Evolutionary conservation across 208 protist species (phyloP).

Genomic region (Leishmania arabica): DNA sequence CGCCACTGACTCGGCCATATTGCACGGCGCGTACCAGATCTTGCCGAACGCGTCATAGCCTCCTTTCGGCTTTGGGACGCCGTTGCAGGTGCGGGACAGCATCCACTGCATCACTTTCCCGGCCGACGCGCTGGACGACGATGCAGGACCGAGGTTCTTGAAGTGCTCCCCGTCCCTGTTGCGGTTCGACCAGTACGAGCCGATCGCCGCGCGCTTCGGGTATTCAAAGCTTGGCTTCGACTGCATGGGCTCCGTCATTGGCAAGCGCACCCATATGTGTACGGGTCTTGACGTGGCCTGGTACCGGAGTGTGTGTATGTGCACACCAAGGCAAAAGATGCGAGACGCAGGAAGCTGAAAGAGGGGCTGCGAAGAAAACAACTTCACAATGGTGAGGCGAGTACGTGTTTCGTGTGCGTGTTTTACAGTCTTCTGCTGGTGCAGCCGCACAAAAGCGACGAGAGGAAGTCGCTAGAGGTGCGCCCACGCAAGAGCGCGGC

Average conservation of each 20-base stretch:
- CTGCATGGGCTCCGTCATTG: slow-evolving; percentile 11
- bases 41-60: slow-evolving; percentile 52
- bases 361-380: not conserved
- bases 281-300: not conserved
- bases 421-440: not conserved
- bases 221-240: slow-evolving; percentile 16
- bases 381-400: not conserved
- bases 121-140: not conserved
- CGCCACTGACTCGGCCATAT: slow-evolving; percentile 38
- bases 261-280: not conserved
- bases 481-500: not conserved
- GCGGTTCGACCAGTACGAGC: slow-evolving; percentile 56
- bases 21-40: slow-evolving; percentile 39
- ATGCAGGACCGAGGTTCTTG: slow-evolving; percentile 47
- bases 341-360: not conserved
- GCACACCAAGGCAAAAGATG: not conserved
- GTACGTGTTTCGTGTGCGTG: not conserved
- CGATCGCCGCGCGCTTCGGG: slow-evolving; percentile 21
- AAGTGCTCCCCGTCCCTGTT: slow-evolving; percentile 46
- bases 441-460: not conserved
- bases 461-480: not conserved
- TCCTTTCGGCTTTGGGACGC: slow-evolving; percentile 28
- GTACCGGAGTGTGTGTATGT: not conserved
- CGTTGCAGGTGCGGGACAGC: slow-evolving; percentile 10
- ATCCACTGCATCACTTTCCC: slow-evolving; percentile 18